These are phyloP conservation scores for Fusarium oxysporum DNA, from an alignment of 2,329 filamentous ascomycete genomes.

Conservation along the genomic window DNA sequence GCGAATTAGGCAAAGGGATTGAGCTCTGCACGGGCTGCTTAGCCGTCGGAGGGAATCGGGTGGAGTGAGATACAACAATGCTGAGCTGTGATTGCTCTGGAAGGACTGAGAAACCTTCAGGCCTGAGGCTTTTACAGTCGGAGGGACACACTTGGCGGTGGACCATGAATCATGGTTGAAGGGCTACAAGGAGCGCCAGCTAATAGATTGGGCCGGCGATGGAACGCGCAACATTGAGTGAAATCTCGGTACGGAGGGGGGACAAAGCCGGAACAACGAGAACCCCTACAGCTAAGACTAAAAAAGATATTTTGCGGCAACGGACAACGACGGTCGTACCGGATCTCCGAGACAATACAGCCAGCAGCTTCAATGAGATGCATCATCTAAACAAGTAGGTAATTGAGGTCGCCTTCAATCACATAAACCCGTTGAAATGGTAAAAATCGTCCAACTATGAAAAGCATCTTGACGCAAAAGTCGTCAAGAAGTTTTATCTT, in stretches of 20 bases:
- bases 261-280: constrained; percentile 43
- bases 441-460: too few relatives aligned
- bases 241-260: constrained; percentile 45
- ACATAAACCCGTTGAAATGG: background rate
- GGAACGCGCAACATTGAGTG: constrained; percentile 45
- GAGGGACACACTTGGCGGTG: constrained; percentile 49
- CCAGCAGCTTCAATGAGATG: background rate
- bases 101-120: constrained; percentile 38
- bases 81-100: constrained; percentile 47
- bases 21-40: constrained; percentile 45
- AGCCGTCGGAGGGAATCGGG: constrained; percentile 52
- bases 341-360: constrained; percentile 39
- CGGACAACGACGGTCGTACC: constrained; percentile 46
- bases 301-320: constrained; percentile 32
- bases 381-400: background rate
- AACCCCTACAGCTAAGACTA: constrained; percentile 37
- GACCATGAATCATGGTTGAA: constrained; percentile 51
- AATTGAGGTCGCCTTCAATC: background rate
- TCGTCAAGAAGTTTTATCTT: background rate
- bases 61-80: constrained; percentile 47
- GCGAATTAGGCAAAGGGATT: constrained; percentile 44
- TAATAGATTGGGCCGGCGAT: constrained; percentile 41
- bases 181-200: constrained; percentile 39
- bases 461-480: background rate
- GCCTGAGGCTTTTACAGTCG: constrained; percentile 51